These are phyloP conservation scores for Solanum pennellii DNA, from an alignment of 257 asterid species.

Conservation along the genomic window DNA sequence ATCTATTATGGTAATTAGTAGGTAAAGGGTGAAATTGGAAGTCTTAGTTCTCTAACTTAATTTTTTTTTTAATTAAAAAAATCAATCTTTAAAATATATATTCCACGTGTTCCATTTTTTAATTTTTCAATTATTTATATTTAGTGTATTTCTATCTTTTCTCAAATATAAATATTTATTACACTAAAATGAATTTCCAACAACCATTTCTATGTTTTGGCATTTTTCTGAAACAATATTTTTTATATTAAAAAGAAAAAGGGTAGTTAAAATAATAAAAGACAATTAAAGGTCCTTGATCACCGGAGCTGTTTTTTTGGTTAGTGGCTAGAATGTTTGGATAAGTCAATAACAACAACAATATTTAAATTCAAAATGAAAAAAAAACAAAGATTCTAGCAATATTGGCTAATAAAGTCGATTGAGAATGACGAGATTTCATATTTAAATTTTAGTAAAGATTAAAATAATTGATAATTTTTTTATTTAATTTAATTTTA, in stretches of 20 bases:
- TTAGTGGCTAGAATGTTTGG: conserved; percentile 40
- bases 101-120: neutral
- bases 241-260: neutral
- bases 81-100: neutral
- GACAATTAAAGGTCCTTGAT: neutral
- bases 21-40: neutral
- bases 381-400: neutral
- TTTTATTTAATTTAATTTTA: accelerated
- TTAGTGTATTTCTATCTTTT: neutral
- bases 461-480: neutral
- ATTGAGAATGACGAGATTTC: neutral
- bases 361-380: neutral
- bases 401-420: neutral
- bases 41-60: neutral
- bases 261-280: neutral
- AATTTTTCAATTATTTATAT: neutral
- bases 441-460: too few relatives aligned
- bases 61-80: neutral
- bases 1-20: neutral
- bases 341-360: conserved; percentile 7
- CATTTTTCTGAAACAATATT: neutral
- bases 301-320: neutral
- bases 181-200: neutral
- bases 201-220: neutral
- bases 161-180: neutral